Base-by-base conservation (phyloP, 179 eudicot genomes). In the Beta macrorhiza region DNA sequence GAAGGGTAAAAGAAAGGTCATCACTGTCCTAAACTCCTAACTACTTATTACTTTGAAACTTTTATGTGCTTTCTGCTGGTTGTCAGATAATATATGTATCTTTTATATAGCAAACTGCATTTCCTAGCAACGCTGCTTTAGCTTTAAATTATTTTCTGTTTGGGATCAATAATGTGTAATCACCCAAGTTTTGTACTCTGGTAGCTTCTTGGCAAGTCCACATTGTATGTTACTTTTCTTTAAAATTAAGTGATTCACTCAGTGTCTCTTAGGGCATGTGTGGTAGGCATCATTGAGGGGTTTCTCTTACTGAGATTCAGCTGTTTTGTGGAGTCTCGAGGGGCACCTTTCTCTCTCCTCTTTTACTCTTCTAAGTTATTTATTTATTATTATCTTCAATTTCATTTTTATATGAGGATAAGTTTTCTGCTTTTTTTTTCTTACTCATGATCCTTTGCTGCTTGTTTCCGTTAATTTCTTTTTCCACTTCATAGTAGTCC, bases 1-100 rank as follows among this genome's bases (percentile, higher is more conserved):
- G 83, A 86, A 78, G 88, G 93, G 98, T 92, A 89, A 83, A 87
- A 53, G 20, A 37, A 69, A 3, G 5, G 44, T 58, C 51, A 0
- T 25, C 51, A 3, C 52, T 37, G n/a, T 74, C 65, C n/a, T 16
- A 2, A 37, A 25, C 25, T 25, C 25, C 25, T 5, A 7, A 25
- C 25, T 25, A 25, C 5, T 25, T 73, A 22, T 29, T 55, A 74
- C 25, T 56, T 37, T 74, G 64, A 32, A 29, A 20, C 52, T 56
- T 57, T 58, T 22, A 55, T 82, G 62, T 63, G 19, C 73, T 32
- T 47, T 68, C 3, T 11, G 51, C 22, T 78, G 63, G 64, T 7
- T 16, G 16, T 37, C 61, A 62, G 6, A 22, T 57, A 63, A 22
- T 75, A 3, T 17, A 52, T 56, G 64, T 65, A 14, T 37, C 29